Base-by-base conservation (phyloP, 176 grass and related monocot species). In the Tuctoria greenei region DNA sequence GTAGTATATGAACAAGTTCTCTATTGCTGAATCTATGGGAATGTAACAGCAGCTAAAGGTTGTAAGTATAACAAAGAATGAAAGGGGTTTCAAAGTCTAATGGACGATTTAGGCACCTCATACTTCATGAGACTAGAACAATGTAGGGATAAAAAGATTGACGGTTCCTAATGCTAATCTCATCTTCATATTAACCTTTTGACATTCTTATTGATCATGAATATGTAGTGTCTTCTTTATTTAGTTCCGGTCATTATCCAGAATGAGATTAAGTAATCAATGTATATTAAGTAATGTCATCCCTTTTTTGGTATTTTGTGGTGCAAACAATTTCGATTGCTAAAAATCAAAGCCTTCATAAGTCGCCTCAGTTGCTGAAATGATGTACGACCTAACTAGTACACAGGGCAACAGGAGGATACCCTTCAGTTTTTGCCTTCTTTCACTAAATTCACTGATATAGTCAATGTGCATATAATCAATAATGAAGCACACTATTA, bases 281-380 rank as follows among this genome's bases (percentile, higher is more conserved):
- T 61, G 36, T 56, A 64, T 58, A 10, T 47, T 79, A 8, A 49
- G 45, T 16, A 20, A 7, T 75, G 18, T 55, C 36, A 63, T 18
- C 68, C 54, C 37, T 63, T 80, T 80, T 10, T 69, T 10, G 17
- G 62, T 36, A 80, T 74, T 85, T 35, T 75, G 42, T 52, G 24
- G n/a, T 52, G 43, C 23, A 45, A 49, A 42, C 8, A 27, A 26
- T 46, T 64, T 41, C 54, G 26, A 70, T 69, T 81, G 28, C 56
- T 69, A 38, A 64, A 76, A 86, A 61, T 16, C 47, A 73, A 67
- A 66, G 24, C 24, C 40, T 79, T 49, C 51, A 40, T 51, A 71
- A 61, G 34, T 24, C 23, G 67, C 17, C 18, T 11, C 17, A 50
- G 41, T 50, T 43, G 61, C 35, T 42, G 14, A 57, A 28, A 73